A percentile compares a stretch with the other conserved stretches of the same genome.
Conservation (phyloP, 208 protist genomes). For the Phytomonas sp. region DNA sequence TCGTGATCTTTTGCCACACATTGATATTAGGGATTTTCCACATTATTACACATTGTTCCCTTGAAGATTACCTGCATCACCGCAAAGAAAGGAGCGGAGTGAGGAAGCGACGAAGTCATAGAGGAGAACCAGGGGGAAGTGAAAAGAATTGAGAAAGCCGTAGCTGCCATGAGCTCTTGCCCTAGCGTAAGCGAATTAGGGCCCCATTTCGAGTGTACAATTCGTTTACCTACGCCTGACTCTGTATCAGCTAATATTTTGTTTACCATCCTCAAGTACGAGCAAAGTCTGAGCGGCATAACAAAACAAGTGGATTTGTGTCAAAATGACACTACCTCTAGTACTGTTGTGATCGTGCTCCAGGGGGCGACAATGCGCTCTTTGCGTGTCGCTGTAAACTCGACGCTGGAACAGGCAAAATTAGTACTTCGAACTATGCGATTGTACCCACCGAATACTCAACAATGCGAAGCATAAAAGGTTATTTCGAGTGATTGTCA, state of each 20-base stretch:
- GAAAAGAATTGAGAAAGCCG: not conserved
- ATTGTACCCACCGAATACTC: conserved; percentile 22
- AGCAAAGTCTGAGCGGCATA: conserved; percentile 22
- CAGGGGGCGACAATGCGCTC: conserved; percentile 18
- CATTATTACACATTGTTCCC: not conserved
- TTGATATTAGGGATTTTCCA: not conserved
- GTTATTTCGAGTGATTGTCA: not conserved
- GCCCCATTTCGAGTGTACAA: conserved; percentile 23
- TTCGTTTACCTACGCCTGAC: conserved; percentile 34
- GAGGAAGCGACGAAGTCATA: not conserved
- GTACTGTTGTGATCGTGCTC: conserved; percentile 31
- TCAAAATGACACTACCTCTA: conserved; percentile 25
- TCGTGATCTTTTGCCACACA: not conserved
- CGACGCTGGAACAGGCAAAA: conserved; percentile 40
- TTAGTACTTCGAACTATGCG: conserved; percentile 42
- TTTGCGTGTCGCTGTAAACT: conserved; percentile 31
- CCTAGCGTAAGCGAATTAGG: not conserved
- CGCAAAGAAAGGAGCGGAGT: not conserved
- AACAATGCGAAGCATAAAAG: conserved; percentile 3
- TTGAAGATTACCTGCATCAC: not conserved
- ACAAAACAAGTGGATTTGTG: conserved; percentile 32
- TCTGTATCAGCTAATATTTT: conserved; percentile 28
- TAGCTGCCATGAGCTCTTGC: conserved; percentile 1
- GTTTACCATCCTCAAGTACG: conserved; percentile 31
- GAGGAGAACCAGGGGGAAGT: not conserved